Conservation (phyloP, 2,329 filamentous ascomycete species). For the Pseudogymnoascus sp. region DNA sequence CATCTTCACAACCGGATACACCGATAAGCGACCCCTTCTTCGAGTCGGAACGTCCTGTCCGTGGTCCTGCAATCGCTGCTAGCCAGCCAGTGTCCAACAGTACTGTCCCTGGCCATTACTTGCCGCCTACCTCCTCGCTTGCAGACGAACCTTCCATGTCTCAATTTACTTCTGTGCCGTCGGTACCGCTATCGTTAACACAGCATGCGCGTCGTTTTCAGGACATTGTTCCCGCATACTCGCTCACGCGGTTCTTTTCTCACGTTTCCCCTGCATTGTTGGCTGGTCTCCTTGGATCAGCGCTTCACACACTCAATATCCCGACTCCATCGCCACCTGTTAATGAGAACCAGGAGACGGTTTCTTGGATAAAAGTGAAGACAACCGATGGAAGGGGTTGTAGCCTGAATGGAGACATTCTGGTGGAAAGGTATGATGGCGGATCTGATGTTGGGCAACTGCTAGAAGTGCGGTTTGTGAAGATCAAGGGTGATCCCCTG, state of each 20-base stretch:
- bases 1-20: conserved; percentile 79
- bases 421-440: conserved; percentile 59
- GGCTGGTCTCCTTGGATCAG: conserved; percentile 70
- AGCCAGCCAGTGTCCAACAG: conserved; percentile 38
- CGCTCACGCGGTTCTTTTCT: conserved; percentile 88
- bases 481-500: conserved; percentile 88
- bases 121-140: conserved; percentile 42
- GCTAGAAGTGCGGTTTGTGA: conserved; percentile 83
- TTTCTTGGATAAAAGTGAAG: conserved; percentile 56
- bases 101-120: background rate
- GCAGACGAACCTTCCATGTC: conserved; percentile 78
- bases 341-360: conserved; percentile 42
- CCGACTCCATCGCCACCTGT: conserved; percentile 47
- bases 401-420: conserved; percentile 64
- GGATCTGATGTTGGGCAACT: conserved; percentile 37
- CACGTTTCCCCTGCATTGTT: conserved; percentile 67
- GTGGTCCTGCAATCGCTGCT: conserved; percentile 37
- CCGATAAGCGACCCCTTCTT: conserved; percentile 67
- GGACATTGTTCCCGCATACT: conserved; percentile 83
- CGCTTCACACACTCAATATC: conserved; percentile 78
- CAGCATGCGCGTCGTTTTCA: conserved; percentile 82
- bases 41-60: conserved; percentile 75
- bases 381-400: conserved; percentile 67
- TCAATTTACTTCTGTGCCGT: conserved; percentile 75
- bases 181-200: conserved; percentile 75